Evolutionary conservation across 2,329 filamentous ascomycete genomes (phyloP), one percentile per base, ranked within the genome.

Genomic region (Fusarium sp.): DNA sequence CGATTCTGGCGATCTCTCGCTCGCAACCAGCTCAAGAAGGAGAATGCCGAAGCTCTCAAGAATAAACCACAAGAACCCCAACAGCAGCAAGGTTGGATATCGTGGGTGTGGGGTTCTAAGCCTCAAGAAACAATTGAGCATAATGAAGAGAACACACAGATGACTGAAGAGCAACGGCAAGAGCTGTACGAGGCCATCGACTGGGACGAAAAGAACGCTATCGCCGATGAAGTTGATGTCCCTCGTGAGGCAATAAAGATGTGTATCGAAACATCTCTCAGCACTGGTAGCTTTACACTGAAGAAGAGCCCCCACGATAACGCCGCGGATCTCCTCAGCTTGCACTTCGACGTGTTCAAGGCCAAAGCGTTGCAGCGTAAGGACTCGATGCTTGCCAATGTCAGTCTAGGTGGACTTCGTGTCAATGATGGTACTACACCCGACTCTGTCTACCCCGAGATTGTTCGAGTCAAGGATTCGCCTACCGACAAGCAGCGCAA

Each of bases 111-210:
- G 94, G 94, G 95, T 21, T 86, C 90, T 2, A 92, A 94, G 73
- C 87, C 90, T 1, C 85, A 90, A 53, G 82, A 82, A 11, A 80
- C 79, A 53, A 87, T 92, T 42, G 85, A 92, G 46, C 86, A 83
- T 48, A 82, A 81, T 49, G 80, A 90, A 6, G 92, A 97, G 72
- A 92, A 94, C 67, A 93, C 90, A 0, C 89, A 93, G 63, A 97
- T 99, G 86, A 97, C 93, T 0, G 96, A 99, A 66, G 91, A 98
- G 79, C 94, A 99, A 78, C 91, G 95, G 43, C 94, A 98, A 78
- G 95, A 99, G 80, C 87, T 99, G 12, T 99, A 98, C 79, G 92
- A 97, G 73, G 97, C 93, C 51, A 99, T 99, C 74, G 96, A 98
- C 75, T 99, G 95, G 90, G 93, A 99, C 68, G 96, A 99, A 80